Base-by-base conservation (phyloP, 306 rosid species). In the Canavalia gladiata region DNA sequence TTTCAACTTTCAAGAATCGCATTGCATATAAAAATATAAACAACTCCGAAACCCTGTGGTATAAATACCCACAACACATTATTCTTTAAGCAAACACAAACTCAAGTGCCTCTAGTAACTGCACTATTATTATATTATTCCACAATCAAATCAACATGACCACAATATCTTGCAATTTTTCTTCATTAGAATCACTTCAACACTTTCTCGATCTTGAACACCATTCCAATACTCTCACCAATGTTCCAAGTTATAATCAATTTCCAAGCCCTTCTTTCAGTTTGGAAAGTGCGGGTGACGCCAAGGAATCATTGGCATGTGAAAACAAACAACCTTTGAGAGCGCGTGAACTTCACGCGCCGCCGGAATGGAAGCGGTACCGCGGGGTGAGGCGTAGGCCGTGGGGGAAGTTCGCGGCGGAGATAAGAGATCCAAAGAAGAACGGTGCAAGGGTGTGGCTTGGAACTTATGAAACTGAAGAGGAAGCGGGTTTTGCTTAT, bases 401-500 rank as follows among this genome's bases (percentile, higher is more conserved):
- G 0, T 77, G 81, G 74, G 81, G 81, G 1, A 77, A 64, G 62
- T 77, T 77, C 2, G 74, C 65, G 1, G 74, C 74, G 0, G 81
- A 77, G 66, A 77, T 77, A 18, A 77, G 74, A 0, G 74, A 77
- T 0, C 47, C 81, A 4, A 51, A 62, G 34, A 77, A 34, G 18
- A 77, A 77, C 1, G 74, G 81, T 8, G 43, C 55, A 0, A 77
- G 81, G 31, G 28, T 77, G 25, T 77, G 81, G 81, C 81, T 77
- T 51, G 74, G 81, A 0, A 77, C 81, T 1, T 77, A 46, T 2
- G 55, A 65, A 0, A 50, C 8, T 0, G 55, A 47, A 18, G 74
- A 77, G 25, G 74, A 77, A 13, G 74, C 81, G 0, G 74, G 13
- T 25, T 51, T 86, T 55, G 94, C 94, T 73, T 90, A 84, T 56